Evolutionary conservation across 306 rosid genomes (phyloP).

Genomic region (Neltuma alba): DNA sequence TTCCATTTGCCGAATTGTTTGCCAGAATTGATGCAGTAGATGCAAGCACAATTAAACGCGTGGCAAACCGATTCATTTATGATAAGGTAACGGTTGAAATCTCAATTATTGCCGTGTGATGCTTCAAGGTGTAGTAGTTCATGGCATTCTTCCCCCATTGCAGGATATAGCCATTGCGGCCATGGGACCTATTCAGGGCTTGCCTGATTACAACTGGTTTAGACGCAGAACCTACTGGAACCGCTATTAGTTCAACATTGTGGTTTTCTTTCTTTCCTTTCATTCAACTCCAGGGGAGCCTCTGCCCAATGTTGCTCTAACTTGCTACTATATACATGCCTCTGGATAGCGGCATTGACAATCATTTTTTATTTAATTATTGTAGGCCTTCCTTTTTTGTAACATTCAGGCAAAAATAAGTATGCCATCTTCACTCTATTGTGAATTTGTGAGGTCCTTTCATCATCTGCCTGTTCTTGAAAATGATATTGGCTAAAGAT

Average conservation of each 20-base stretch:
- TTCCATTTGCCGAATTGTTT: conserved; percentile 85
- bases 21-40: conserved; percentile 96
- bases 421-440: conserved; percentile 41
- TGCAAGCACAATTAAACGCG: conserved; percentile 90
- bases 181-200: conserved; percentile 77
- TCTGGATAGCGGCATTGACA: conserved; percentile 46
- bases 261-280: conserved; percentile 30
- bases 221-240: conserved; percentile 99
- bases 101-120: not conserved
- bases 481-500: not conserved
- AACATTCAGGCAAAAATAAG: conserved; percentile 55
- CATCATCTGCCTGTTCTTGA: conserved; percentile 15
- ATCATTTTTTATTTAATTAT: conserved; percentile 44
- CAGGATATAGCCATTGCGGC: conserved; percentile 96
- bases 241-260: conserved; percentile 64
- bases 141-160: conserved; percentile 4
- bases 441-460: conserved; percentile 16
- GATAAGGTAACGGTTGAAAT: conserved; percentile 66
- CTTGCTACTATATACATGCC: conserved; percentile 37
- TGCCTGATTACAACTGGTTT: conserved; percentile 97
- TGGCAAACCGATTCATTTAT: conserved; percentile 87
- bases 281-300: conserved; percentile 38
- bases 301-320: conserved; percentile 35
- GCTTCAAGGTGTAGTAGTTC: not conserved
- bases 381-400: conserved; percentile 42